Base-by-base conservation (phyloP, 208 protist genomes). In the Phytomonas sp. region DNA sequence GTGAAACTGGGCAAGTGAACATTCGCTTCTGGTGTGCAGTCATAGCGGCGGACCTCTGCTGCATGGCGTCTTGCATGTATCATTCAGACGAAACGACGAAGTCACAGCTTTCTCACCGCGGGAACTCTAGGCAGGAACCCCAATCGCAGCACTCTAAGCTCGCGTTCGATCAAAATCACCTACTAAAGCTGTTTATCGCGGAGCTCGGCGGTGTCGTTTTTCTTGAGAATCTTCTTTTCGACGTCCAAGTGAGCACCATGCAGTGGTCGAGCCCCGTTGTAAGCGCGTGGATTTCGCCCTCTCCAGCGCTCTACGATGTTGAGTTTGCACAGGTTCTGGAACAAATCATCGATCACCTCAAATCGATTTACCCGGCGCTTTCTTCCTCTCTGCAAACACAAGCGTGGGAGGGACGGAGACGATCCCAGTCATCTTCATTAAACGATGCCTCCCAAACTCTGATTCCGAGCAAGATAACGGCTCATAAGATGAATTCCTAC, bases 211-310 rank as follows among this genome's bases (percentile, higher is more conserved):
- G 82, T 0, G 65, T 73, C 9, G 51, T 70, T 11, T 77, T 88
- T 17, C 83, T 95, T 59, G 85, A 91, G 67, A 87, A 75, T 66
- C 64, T 92, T 43, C 68, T 92, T n/a, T 88, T 91, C 34, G 90
- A 95, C 62, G 79, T 87, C 30, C 73, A 79, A 53, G 84, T 78
- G 23, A 85, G 81, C 67, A 88, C 73, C 20, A 67, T 78, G 51
- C 78, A 80, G 37, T 93, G 83, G 80, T 75, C 69, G 56, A 75
- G 87, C 30, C 90, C 89, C 34, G 75, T 79, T 34, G 70, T 71
- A 23, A 78, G 75, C 60, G 86, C 79, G 26, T 84, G 92, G 33
- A 67, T 72, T 28, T 63, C 76, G 17, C 75, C 78, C 46, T 43
- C 75, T 1, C 81, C 81, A 7, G 80, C 67, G 11, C 59, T 87